Percentiles rank a stretch among this genome's conserved stretches.
Conservation (phyloP, 306 rosid species). For the Cucumis sativus region DNA sequence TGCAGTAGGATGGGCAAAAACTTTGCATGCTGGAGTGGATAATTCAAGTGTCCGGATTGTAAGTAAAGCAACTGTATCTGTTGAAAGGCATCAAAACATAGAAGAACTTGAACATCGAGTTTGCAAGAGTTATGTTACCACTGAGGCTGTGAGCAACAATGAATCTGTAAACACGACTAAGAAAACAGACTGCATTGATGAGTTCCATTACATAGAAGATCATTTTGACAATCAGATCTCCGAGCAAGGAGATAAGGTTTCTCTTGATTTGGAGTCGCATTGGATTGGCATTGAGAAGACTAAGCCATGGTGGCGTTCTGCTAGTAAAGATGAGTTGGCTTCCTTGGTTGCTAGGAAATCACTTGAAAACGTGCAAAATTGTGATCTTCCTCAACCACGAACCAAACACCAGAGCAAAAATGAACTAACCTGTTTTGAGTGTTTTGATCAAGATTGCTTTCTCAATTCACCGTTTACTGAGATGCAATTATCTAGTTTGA, state of each 20-base stretch:
- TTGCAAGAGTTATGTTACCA: conserved; percentile 10
- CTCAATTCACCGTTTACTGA: conserved; percentile 24
- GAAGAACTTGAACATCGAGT: conserved; percentile 19
- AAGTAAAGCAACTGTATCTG: conserved; percentile 14
- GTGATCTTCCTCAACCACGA: conserved; percentile 81
- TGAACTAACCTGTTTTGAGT: conserved; percentile 13
- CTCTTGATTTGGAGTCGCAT: conserved; percentile 38
- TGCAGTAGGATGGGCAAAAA: conserved; percentile 20
- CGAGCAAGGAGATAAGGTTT: conserved; percentile 26
- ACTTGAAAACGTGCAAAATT: conserved; percentile 55
- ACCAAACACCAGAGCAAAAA: conserved; percentile 24
- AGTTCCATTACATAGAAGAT: conserved; percentile 34
- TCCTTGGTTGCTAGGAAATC: conserved; percentile 76
- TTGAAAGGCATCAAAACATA: conserved; percentile 19
- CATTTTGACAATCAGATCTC: conserved; percentile 18
- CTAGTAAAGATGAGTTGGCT: conserved; percentile 70
- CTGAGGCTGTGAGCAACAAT: conserved; percentile 23
- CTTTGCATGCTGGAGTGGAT: conserved; percentile 32
- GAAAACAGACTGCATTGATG: conserved; percentile 28
- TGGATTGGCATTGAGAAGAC: conserved; percentile 40
- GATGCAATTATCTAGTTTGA: conserved; percentile 19
- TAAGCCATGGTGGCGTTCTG: conserved; percentile 72
- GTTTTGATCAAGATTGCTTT: conserved; percentile 24
- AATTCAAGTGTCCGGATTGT: conserved; percentile 21
- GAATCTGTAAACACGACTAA: conserved; percentile 17